Percentiles rank a stretch among this genome's conserved stretches.
phyloP scores from a whole-genome alignment of 2,329 filamentous ascomycete genomes.

The Pseudogymnoascus sp. region DNA sequence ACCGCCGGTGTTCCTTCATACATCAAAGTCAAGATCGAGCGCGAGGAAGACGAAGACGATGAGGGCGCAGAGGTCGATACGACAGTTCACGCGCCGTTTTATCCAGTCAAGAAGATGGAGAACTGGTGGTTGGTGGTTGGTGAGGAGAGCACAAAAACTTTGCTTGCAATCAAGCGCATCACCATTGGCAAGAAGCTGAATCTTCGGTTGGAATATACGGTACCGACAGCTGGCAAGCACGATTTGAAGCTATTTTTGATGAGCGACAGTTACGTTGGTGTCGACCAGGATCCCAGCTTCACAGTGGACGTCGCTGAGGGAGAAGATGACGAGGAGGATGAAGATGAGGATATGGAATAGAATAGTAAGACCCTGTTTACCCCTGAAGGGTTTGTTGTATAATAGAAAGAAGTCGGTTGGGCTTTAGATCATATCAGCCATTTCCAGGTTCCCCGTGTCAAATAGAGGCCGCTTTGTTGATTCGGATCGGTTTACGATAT shows the following conservation, averaged over 20 bases:
- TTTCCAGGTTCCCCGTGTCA: slow-evolving; percentile 2
- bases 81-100: slow-evolving; percentile 91
- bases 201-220: slow-evolving; percentile 77
- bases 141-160: slow-evolving; percentile 77
- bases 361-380: slow-evolving; percentile 9
- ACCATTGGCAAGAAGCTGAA: slow-evolving; percentile 74
- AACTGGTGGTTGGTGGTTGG: slow-evolving; percentile 98
- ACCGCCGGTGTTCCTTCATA: slow-evolving; percentile 73
- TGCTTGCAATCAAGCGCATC: slow-evolving; percentile 90
- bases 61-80: slow-evolving; percentile 63
- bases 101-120: slow-evolving; percentile 83
- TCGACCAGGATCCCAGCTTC: slow-evolving; percentile 92
- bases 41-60: slow-evolving; percentile 68
- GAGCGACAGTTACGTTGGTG: slow-evolving; percentile 93
- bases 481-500: background rate
- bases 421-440: background rate
- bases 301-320: slow-evolving; percentile 78
- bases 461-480: background rate
- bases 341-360: slow-evolving; percentile 47
- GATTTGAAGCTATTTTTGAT: slow-evolving; percentile 88
- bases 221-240: slow-evolving; percentile 76
- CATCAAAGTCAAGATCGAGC: slow-evolving; percentile 74
- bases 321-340: slow-evolving; percentile 87
- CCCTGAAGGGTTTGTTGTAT: slow-evolving; percentile 6
- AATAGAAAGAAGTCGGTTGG: background rate